Evolutionary conservation across 2,329 filamentous ascomycete species (phyloP), one percentile per base, ranked within the genome.

Genomic region (Colletotrichum musae): DNA sequence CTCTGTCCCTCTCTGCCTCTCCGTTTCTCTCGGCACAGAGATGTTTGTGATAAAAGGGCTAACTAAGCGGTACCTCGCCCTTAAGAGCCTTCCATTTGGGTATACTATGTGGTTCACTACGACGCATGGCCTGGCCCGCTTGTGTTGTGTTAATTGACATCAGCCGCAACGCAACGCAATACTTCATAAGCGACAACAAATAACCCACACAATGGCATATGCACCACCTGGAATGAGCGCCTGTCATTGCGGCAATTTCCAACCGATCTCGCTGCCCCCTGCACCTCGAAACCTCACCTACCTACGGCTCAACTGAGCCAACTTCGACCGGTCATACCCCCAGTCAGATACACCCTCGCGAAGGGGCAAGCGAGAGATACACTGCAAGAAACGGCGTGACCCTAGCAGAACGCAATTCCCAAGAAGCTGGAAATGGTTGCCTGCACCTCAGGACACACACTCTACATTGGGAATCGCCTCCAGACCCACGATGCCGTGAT

Each of bases 361-460:
- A 58, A 24, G 43, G 43, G 32, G 51, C 32, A 67, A 24, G 18
- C 32, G 45, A 36, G 56, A 66, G 43, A 53, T 16, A 45, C 62
- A 26, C 52, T 48, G 65, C 54, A 18, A 47, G 67, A 51, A 63
- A 58, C 43, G 43, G 50, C 50, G 52, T 68, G 58, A 47, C 26
- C 43, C 67, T 66, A 60, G 57, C 43, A 18, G 48, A 50, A 24
- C 50, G 67, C 62, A 67, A 70, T 70, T 69, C 67, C 67, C 67
- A 60, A 70, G 67, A 45, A 47, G 54, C 67, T 70, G 67, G 67
- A 70, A 70, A 66, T 65, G 62, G 67, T 70, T 70, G 67, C 50
- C 63, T 70, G 67, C 62, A 66, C 67, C 62, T 66, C 51, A 66
- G 67, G 62, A 67, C 50, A 39, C 50, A 45, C 50, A 24, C 63